phyloP scores from a whole-genome alignment of 192 early-diverging fungal species.

The Coemansia sp. region DNA sequence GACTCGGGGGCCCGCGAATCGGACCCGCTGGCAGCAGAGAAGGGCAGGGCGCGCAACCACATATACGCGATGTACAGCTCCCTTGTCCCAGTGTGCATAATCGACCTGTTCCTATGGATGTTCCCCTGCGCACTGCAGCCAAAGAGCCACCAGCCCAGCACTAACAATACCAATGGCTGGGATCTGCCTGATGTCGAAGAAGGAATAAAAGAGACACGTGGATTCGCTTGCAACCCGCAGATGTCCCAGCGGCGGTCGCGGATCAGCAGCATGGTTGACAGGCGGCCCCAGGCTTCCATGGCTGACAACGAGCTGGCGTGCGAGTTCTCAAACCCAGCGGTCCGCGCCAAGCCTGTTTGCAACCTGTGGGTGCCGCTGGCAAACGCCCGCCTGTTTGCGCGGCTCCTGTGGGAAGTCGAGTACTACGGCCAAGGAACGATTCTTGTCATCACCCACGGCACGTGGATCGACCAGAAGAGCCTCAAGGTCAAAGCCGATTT shows the following conservation, averaged over 20 bases:
- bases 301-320: constrained; percentile 13
- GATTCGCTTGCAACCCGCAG: too few species aligned
- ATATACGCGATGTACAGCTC: constrained; percentile 42
- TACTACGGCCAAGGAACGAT: constrained; percentile 39
- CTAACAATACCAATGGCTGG: constrained; percentile 3
- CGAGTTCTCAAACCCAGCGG: constrained; percentile 22
- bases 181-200: too few species aligned
- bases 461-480: constrained; percentile 6
- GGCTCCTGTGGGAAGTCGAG: constrained; percentile 30
- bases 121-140: constrained; percentile 9
- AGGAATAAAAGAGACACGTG: too few species aligned
- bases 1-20: too few species aligned
- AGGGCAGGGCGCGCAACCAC: constrained; percentile 14
- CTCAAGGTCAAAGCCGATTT: constrained; percentile 21
- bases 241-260: too few species aligned
- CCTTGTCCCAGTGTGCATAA: constrained; percentile 19
- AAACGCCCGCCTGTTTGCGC: constrained; percentile 18
- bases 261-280: constrained; percentile 17
- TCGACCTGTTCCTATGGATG: constrained; percentile 11
- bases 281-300: background rate
- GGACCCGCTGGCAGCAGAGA: too few species aligned
- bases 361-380: constrained; percentile 48
- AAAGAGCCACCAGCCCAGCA: background rate
- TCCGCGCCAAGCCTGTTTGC: constrained; percentile 29
- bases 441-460: constrained; percentile 35